A percentile compares a stretch with the other conserved stretches of the same genome.
These are phyloP conservation scores for Phytophthora sp. DNA, from an alignment of 352 stramenopile species.

Conservation along the genomic window DNA sequence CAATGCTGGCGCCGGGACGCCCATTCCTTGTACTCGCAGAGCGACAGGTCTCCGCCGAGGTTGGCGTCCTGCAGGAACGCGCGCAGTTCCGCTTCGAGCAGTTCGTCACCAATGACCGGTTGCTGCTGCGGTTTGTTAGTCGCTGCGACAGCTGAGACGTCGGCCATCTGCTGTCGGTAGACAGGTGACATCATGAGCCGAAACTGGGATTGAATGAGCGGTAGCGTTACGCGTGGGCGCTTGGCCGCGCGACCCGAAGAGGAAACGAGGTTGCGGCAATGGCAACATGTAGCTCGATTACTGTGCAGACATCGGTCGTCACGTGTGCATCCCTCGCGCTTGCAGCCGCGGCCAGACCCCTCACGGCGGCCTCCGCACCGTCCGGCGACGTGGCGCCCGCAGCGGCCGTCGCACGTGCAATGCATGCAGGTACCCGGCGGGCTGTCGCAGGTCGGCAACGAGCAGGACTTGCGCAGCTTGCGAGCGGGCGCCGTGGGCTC, in stretches of 20 bases:
- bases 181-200: slow-evolving; percentile 8
- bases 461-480: slow-evolving; percentile 79
- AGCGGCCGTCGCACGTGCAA: slow-evolving; percentile 81
- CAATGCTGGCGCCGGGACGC: slow-evolving; percentile 39
- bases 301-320: slow-evolving; percentile 75
- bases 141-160: neutral
- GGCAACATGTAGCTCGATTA: slow-evolving; percentile 76
- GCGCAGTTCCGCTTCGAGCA: slow-evolving; percentile 37
- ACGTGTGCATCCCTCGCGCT: slow-evolving; percentile 59
- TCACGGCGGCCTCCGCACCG: slow-evolving; percentile 68
- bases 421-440: slow-evolving; percentile 76
- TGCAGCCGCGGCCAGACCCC: slow-evolving; percentile 69
- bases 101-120: slow-evolving; percentile 8
- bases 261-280: slow-evolving; percentile 82
- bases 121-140: slow-evolving; percentile 20
- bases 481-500: slow-evolving; percentile 22
- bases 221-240: slow-evolving; percentile 30
- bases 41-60: slow-evolving; percentile 41
- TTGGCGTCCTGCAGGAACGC: slow-evolving; percentile 42
- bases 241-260: slow-evolving; percentile 51
- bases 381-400: slow-evolving; percentile 57
- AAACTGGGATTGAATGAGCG: slow-evolving; percentile 4
- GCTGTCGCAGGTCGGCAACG: slow-evolving; percentile 62
- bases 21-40: slow-evolving; percentile 69
- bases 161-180: slow-evolving; percentile 15